These are phyloP conservation scores for Globisporangium camurandrum DNA, from an alignment of 352 stramenopile genomes.

Conservation along the genomic window DNA sequence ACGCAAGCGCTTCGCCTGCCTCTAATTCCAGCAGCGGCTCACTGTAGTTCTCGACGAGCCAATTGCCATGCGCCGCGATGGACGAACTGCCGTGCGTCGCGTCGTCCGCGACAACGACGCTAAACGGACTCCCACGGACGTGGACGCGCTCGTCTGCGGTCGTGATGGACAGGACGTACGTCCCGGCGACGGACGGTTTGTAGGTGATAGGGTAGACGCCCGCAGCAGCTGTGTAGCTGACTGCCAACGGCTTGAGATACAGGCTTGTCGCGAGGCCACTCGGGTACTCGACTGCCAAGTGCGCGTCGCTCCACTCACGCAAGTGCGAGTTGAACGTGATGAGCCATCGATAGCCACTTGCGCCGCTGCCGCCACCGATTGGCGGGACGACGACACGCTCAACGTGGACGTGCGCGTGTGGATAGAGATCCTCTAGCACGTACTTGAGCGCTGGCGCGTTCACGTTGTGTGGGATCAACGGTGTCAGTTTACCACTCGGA, in stretches of 20 bases:
- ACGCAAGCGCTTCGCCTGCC: conserved; percentile 42
- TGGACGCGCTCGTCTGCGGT: conserved; percentile 51
- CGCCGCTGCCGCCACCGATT: conserved; percentile 11
- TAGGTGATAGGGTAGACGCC: conserved; percentile 91
- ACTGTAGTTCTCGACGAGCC: conserved; percentile 58
- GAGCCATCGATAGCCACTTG: conserved; percentile 68
- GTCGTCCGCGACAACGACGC: conserved; percentile 68
- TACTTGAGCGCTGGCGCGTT: conserved; percentile 46
- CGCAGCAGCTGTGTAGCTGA: conserved; percentile 37
- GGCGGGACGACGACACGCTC: conserved; percentile 13
- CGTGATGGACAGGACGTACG: conserved; percentile 86
- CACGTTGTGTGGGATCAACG: conserved; percentile 53
- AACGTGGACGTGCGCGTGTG: conserved; percentile 35
- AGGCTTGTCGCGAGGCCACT: conserved; percentile 26
- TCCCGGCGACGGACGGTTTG: conserved; percentile 84
- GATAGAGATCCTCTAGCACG: conserved; percentile 54
- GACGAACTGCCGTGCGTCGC: conserved; percentile 65
- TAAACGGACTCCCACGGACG: conserved; percentile 88
- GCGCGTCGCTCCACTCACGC: conserved; percentile 50
- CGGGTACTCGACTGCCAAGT: conserved; percentile 72
- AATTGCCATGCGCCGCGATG: conserved; percentile 54
- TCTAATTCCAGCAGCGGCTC: conserved; percentile 46
- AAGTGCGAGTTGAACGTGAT: conserved; percentile 92
- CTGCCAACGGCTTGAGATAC: conserved; percentile 32
- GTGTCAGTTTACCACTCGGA: conserved; percentile 31